These are phyloP conservation scores for Coprinellus micaceus DNA, from an alignment of 768 basidiomycete genomes.

Conservation along the genomic window DNA sequence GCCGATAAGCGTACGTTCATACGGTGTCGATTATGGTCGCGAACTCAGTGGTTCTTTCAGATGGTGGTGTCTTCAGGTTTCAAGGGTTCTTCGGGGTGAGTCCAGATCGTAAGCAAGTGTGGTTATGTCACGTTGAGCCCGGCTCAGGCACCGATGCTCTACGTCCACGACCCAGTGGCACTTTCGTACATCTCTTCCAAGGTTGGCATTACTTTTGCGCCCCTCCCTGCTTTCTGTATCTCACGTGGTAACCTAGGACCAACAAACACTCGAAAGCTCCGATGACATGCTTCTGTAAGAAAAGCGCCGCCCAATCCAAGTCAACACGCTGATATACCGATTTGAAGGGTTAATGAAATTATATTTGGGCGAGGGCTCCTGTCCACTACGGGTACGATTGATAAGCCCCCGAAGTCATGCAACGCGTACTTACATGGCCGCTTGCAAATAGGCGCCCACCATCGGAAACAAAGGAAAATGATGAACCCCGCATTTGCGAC, in stretches of 20 bases:
- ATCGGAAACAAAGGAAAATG: constrained; percentile 36
- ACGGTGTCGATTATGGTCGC: background rate
- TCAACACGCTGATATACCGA: background rate
- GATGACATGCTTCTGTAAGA: background rate
- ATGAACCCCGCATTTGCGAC: constrained; percentile 35
- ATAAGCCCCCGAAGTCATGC: background rate
- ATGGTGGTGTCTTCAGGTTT: constrained; percentile 5
- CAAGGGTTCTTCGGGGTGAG: constrained; percentile 1
- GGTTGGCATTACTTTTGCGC: background rate
- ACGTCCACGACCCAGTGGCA: background rate
- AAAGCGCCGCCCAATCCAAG: background rate
- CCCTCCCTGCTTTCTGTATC: background rate
- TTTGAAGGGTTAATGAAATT: background rate
- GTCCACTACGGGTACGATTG: constrained; percentile 13
- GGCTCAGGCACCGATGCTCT: background rate
- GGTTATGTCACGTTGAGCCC: background rate
- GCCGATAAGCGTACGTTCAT: background rate
- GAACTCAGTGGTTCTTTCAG: background rate
- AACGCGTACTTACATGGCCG: background rate
- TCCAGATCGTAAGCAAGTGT: background rate
- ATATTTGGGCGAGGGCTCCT: constrained; percentile 19
- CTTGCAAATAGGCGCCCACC: constrained; percentile 35
- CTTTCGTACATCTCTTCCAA: background rate
- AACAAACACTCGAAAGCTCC: background rate
- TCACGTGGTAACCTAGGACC: background rate